A percentile compares a stretch with the other conserved stretches of the same genome.
These are phyloP conservation scores for Didymosphaeria variabile DNA, from an alignment of 2,329 filamentous ascomycete genomes.

Conservation along the genomic window DNA sequence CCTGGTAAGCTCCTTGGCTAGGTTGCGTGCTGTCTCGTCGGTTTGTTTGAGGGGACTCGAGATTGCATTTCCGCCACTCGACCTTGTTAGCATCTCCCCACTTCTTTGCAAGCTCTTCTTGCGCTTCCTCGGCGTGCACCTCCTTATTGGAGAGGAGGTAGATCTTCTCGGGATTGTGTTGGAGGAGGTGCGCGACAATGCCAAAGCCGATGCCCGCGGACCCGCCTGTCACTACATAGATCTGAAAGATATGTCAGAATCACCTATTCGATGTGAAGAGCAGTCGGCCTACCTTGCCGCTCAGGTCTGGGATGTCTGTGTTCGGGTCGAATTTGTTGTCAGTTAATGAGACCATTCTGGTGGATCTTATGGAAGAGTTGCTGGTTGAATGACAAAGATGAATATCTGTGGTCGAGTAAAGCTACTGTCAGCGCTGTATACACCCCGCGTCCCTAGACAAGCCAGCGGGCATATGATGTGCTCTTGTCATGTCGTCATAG, in stretches of 20 bases:
- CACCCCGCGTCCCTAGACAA: background rate
- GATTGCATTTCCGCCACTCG: constrained; percentile 57
- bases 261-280: background rate
- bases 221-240: constrained; percentile 60
- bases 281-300: constrained; percentile 41
- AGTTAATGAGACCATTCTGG: constrained; percentile 15
- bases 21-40: constrained; percentile 55
- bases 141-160: constrained; percentile 61
- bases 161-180: constrained; percentile 58
- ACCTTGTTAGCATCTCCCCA: constrained; percentile 58
- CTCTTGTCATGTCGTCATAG: constrained; percentile 12
- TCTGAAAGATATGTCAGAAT: constrained; percentile 28
- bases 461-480: background rate
- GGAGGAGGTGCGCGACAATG: constrained; percentile 62
- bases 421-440: background rate
- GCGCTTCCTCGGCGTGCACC: constrained; percentile 57
- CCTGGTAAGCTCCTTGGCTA: constrained; percentile 53
- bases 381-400: background rate
- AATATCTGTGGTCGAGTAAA: background rate
- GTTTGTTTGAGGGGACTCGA: constrained; percentile 57
- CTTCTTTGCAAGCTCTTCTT: constrained; percentile 48
- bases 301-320: constrained; percentile 53
- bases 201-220: constrained; percentile 62
- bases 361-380: background rate
- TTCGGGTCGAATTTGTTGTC: constrained; percentile 53